These are phyloP conservation scores for Phoma sp. DNA, from an alignment of 2,329 filamentous ascomycete species.

Conservation along the genomic window DNA sequence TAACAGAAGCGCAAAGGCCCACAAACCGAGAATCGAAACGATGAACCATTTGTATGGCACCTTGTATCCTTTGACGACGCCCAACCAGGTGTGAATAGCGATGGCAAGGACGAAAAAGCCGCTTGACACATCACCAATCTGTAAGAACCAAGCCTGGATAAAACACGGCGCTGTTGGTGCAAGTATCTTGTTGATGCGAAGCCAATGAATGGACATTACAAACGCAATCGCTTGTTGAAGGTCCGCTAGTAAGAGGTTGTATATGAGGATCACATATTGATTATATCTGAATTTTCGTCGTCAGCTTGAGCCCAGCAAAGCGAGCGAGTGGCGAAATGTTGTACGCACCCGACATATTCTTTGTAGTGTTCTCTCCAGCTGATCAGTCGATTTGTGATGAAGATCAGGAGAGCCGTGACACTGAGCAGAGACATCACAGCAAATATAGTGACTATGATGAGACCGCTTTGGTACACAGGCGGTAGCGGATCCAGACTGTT, in stretches of 20 bases:
- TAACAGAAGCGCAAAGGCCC: slow-evolving; percentile 54
- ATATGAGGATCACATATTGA: slow-evolving; percentile 61
- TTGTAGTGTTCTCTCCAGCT: slow-evolving; percentile 57
- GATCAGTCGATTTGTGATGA: slow-evolving; percentile 59
- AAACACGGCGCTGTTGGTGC: slow-evolving; percentile 55
- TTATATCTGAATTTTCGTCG: slow-evolving; percentile 47
- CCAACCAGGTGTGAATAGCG: slow-evolving; percentile 60
- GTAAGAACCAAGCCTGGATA: slow-evolving; percentile 58
- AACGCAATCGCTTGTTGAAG: slow-evolving; percentile 60
- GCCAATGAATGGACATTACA: slow-evolving; percentile 57
- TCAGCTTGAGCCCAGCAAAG: neutral
- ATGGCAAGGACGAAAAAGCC: slow-evolving; percentile 62
- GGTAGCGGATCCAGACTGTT: slow-evolving; percentile 43
- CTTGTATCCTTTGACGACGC: slow-evolving; percentile 56
- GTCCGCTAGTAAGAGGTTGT: slow-evolving; percentile 60
- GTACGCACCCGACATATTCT: slow-evolving; percentile 51
- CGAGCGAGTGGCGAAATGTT: neutral
- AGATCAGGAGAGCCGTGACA: slow-evolving; percentile 51
- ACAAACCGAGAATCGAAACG: slow-evolving; percentile 51
- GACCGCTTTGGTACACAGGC: slow-evolving; percentile 44
- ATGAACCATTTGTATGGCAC: slow-evolving; percentile 55
- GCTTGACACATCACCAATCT: slow-evolving; percentile 59
- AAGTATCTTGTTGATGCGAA: slow-evolving; percentile 52
- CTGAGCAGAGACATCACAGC: slow-evolving; percentile 56
- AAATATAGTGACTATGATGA: slow-evolving; percentile 56